A percentile compares a stretch with the other conserved stretches of the same genome.
These are phyloP conservation scores for Odonthalia washingtoniensis DNA, from an alignment of 31 red algal species.

Conservation along the genomic window DNA sequence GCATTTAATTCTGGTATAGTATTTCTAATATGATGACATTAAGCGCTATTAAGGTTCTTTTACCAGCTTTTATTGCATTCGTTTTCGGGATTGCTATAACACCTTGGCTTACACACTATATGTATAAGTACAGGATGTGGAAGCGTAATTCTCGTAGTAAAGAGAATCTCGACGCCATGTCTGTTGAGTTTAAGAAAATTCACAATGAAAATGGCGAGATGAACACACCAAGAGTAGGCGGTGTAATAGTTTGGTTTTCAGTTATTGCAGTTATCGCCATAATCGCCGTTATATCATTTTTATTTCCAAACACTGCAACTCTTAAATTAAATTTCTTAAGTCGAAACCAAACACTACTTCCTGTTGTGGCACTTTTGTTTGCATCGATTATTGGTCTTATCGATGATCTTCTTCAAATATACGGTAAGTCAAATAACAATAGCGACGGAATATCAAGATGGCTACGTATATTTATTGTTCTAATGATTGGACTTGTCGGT, in stretches of 20 bases:
- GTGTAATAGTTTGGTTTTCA: constrained; percentile 1
- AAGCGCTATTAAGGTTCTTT: constrained; percentile 1
- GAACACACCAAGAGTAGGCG: not conserved
- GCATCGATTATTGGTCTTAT: constrained; percentile 19
- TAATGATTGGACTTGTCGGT: not conserved
- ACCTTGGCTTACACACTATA: not conserved
- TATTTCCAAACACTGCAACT: not conserved
- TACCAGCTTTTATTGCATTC: constrained; percentile 8
- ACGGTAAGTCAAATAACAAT: not conserved
- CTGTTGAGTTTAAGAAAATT: not conserved
- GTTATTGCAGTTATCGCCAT: not conserved
- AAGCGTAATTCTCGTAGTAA: not conserved
- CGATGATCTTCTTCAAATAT: constrained; percentile 7
- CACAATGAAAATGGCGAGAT: not conserved
- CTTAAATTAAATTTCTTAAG: constrained; percentile 8
- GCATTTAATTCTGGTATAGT: too few relatives aligned
- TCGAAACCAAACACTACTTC: constrained; percentile 3
- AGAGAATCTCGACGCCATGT: not conserved
- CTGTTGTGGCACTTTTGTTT: not conserved
- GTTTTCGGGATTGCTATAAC: constrained; percentile 4
- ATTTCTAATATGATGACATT: constrained; percentile 10
- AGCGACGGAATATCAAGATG: not conserved
- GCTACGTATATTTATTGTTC: not conserved
- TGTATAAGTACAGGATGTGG: not conserved
- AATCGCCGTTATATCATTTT: not conserved